Evolutionary conservation across 257 asterid species (phyloP).

Genomic region (Verbena officinalis): DNA sequence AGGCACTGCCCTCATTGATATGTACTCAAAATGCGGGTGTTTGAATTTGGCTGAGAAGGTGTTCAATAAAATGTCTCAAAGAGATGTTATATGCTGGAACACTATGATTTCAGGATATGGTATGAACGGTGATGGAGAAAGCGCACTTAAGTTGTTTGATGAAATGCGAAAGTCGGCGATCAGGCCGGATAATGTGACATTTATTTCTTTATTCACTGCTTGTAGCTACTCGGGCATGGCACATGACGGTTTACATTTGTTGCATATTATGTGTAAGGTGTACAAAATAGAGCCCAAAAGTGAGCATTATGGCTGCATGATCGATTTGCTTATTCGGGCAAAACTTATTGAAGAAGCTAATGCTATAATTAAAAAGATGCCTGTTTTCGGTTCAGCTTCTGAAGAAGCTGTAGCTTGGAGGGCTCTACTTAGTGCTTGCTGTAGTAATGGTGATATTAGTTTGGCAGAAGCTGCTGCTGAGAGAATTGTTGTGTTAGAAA

Average conservation of each 20-base stretch:
- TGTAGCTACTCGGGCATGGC: slow-evolving; percentile 70
- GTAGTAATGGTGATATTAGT: slow-evolving; percentile 44
- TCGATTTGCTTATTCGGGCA: slow-evolving; percentile 57
- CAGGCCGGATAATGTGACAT: slow-evolving; percentile 59
- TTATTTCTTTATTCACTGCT: slow-evolving; percentile 63
- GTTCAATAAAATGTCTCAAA: slow-evolving; percentile 58
- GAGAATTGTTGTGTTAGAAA: slow-evolving; percentile 54
- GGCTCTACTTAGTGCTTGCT: slow-evolving; percentile 60
- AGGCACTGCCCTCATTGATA: slow-evolving; percentile 64
- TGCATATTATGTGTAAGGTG: slow-evolving; percentile 49
- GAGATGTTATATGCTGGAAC: slow-evolving; percentile 73
- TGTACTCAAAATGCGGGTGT: slow-evolving; percentile 75
- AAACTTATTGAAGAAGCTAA: slow-evolving; percentile 63
- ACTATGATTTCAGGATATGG: slow-evolving; percentile 71
- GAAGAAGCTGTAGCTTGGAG: slow-evolving; percentile 74
- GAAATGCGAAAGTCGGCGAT: slow-evolving; percentile 52
- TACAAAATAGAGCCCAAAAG: slow-evolving; percentile 54
- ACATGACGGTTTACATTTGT: slow-evolving; percentile 50
- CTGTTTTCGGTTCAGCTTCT: slow-evolving; percentile 29
- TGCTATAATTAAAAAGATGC: slow-evolving; percentile 46
- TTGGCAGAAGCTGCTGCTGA: slow-evolving; percentile 67
- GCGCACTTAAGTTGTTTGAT: slow-evolving; percentile 48
- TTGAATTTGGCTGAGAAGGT: slow-evolving; percentile 52
- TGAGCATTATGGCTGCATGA: slow-evolving; percentile 74
- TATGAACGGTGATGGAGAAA: slow-evolving; percentile 60